Conservation (phyloP, 495 filamentous ascomycete genomes). For the Oidiodendron maius region DNA sequence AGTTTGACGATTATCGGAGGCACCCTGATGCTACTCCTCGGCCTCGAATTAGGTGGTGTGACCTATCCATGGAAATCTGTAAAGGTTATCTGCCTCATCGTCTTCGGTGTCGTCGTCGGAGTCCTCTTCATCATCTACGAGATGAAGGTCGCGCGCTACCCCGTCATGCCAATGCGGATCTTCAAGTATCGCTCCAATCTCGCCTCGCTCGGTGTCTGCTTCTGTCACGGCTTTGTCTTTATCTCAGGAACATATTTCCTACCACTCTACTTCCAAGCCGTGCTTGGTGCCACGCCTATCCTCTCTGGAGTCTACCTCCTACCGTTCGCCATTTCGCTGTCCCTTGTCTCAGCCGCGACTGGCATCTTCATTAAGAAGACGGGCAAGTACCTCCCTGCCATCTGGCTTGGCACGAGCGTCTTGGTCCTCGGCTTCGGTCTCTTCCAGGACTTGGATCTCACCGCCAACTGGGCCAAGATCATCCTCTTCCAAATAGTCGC, state of each 20-base stretch:
- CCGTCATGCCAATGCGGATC: conserved; percentile 69
- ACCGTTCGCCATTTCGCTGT: conserved; percentile 66
- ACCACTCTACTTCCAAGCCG: conserved; percentile 73
- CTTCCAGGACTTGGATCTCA: conserved; percentile 50
- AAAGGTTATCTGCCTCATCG: conserved; percentile 69
- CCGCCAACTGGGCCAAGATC: conserved; percentile 45
- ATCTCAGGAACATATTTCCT: conserved; percentile 70
- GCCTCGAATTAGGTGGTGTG: conserved; percentile 72
- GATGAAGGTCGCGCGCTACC: conserved; percentile 65
- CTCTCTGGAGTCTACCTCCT: conserved; percentile 75
- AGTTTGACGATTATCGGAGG: conserved; percentile 64
- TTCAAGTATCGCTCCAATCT: conserved; percentile 57
- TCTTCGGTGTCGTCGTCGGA: conserved; percentile 64
- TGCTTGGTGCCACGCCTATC: conserved; percentile 66
- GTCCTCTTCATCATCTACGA: conserved; percentile 62
- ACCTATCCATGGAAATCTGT: conserved; percentile 70
- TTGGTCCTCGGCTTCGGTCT: conserved; percentile 63
- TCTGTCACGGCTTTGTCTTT: conserved; percentile 68
- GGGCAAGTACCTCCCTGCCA: conserved; percentile 46
- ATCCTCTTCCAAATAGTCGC: conserved; percentile 54
- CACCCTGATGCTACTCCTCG: conserved; percentile 77
- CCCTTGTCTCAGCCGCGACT: conserved; percentile 53
- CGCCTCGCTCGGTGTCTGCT: conserved; percentile 49
- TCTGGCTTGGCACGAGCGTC: conserved; percentile 49
- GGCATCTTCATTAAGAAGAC: conserved; percentile 74